These are phyloP conservation scores for Magnusiomyces sp. DNA, from an alignment of 1,139 yeast genomes.

Conservation along the genomic window DNA sequence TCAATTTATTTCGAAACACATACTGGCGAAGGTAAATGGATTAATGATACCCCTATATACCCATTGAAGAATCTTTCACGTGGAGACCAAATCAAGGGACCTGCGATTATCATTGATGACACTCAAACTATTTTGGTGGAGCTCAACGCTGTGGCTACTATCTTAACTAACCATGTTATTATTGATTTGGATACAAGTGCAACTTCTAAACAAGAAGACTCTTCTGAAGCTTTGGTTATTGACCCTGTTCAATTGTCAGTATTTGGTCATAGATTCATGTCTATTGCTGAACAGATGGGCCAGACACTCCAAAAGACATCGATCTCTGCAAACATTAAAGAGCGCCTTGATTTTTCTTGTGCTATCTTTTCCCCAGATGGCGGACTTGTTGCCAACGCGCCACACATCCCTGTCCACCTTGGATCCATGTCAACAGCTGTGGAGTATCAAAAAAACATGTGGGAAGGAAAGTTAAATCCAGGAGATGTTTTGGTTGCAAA, in stretches of 20 bases:
- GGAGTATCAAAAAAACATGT: conserved; percentile 51
- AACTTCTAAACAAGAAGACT: conserved; percentile 18
- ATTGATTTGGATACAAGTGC: conserved; percentile 30
- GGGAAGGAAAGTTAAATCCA: conserved; percentile 51
- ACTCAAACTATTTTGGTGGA: conserved; percentile 83
- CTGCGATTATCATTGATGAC: conserved; percentile 75
- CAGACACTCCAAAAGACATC: conserved; percentile 70
- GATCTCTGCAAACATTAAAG: conserved; percentile 80
- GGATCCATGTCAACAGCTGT: conserved; percentile 89
- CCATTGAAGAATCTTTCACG: conserved; percentile 41
- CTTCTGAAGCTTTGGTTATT: conserved; percentile 32
- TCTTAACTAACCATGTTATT: conserved; percentile 54
- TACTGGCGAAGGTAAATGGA: conserved; percentile 40
- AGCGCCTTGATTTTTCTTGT: conserved; percentile 75
- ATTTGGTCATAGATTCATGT: conserved; percentile 79
- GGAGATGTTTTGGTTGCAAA: conserved; percentile 75
- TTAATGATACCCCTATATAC: conserved; percentile 42
- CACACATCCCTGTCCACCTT: conserved; percentile 79
- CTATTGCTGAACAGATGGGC: conserved; percentile 88
- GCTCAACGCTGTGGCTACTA: conserved; percentile 57
- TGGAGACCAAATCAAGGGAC: conserved; percentile 58
- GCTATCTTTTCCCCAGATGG: conserved; percentile 72
- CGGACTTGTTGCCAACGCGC: conserved; percentile 76
- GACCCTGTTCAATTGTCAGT: conserved; percentile 71
- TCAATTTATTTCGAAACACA: conserved; percentile 40